Percentiles rank a stretch among this genome's conserved stretches.
phyloP scores from a whole-genome alignment of 495 filamentous ascomycete genomes.

The Hypoxylon trugodes region DNA sequence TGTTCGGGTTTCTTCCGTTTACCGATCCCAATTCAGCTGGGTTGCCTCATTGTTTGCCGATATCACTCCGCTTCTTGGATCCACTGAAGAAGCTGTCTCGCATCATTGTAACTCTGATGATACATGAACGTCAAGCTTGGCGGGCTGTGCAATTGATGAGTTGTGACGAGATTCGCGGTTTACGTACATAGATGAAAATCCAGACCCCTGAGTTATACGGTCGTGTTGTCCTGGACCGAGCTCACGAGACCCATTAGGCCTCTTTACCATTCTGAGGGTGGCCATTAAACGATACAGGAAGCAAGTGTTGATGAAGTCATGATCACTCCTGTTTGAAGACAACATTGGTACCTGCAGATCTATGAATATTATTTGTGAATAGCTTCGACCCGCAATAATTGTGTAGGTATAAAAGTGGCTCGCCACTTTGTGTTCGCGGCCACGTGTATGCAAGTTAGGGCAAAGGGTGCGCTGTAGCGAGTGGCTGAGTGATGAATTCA shows the following conservation, averaged over 20 bases:
- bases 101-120: slow-evolving; percentile 22
- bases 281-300: slow-evolving; percentile 1
- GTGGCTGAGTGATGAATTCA: slow-evolving; percentile 4
- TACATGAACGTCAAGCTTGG: slow-evolving; percentile 33
- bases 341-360: slow-evolving; percentile 26
- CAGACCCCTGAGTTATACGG: slow-evolving; percentile 4
- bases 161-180: slow-evolving; percentile 1
- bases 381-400: slow-evolving; percentile 7
- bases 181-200: slow-evolving; percentile 7
- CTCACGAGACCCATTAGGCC: slow-evolving; percentile 5
- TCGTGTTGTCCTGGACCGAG: neutral
- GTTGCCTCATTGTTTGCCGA: neutral
- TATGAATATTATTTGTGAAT: slow-evolving; percentile 1
- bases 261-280: slow-evolving; percentile 1
- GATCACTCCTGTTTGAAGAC: neutral
- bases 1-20: no score
- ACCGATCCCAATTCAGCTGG: no score
- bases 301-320: slow-evolving; percentile 12
- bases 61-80: neutral
- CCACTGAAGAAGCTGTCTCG: neutral
- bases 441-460: slow-evolving; percentile 32
- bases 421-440: slow-evolving; percentile 18
- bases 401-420: slow-evolving; percentile 22
- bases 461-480: no score
- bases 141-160: slow-evolving; percentile 5